These are phyloP conservation scores for Seiridium cupressi DNA, from an alignment of 2,329 filamentous ascomycete species.

Conservation along the genomic window DNA sequence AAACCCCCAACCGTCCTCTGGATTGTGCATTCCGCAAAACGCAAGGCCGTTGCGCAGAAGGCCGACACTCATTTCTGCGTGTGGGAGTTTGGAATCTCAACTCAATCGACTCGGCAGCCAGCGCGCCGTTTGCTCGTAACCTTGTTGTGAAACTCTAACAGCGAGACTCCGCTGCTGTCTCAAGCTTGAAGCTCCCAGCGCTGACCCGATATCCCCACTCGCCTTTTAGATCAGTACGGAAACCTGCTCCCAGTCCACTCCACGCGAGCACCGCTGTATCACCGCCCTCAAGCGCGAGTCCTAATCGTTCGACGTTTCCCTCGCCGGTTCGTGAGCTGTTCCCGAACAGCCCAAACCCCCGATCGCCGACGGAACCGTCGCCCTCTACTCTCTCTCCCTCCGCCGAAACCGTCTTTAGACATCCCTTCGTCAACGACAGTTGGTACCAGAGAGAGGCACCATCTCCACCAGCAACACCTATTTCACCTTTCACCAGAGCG, in stretches of 20 bases:
- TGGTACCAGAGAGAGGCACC: conserved; percentile 13
- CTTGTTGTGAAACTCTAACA: conserved; percentile 17
- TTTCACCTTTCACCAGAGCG: conserved; percentile 15
- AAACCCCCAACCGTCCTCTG: neutral
- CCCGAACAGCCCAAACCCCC: conserved; percentile 21
- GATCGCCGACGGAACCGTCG: conserved; percentile 10
- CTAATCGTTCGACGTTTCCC: conserved; percentile 33
- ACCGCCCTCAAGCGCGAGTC: conserved; percentile 40
- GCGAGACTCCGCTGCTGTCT: conserved; percentile 8
- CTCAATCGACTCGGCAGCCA: neutral
- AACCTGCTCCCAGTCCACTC: conserved; percentile 48
- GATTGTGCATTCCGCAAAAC: neutral
- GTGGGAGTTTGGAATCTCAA: neutral
- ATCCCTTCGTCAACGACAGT: conserved; percentile 8
- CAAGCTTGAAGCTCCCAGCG: conserved; percentile 10
- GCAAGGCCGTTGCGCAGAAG: neutral
- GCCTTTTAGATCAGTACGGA: conserved; percentile 43
- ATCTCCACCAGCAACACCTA: conserved; percentile 21
- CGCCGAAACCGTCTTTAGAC: conserved; percentile 10
- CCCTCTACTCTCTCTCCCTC: conserved; percentile 6
- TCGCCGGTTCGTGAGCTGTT: conserved; percentile 24
- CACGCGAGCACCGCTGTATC: conserved; percentile 41
- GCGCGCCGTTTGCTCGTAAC: conserved; percentile 5
- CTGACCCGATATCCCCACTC: conserved; percentile 28
- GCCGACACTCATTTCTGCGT: neutral